Evolutionary conservation across 2,329 filamentous ascomycete genomes (phyloP), one percentile per base, ranked within the genome.

Genomic region (Tolypocladium inflatum): DNA sequence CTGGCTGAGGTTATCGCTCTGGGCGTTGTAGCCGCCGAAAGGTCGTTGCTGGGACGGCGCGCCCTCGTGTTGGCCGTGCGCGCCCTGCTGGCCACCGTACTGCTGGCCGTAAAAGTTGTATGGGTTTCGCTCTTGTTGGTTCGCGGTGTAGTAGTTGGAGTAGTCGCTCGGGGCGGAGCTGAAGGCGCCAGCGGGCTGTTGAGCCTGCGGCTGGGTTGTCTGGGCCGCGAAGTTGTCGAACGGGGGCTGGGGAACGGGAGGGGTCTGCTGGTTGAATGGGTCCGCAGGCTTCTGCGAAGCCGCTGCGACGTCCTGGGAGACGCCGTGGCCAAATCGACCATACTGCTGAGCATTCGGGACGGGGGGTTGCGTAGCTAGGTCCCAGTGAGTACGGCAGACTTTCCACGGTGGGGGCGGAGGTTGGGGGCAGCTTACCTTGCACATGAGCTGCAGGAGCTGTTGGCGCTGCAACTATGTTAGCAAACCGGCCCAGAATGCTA

Each of bases 271-370:
- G 65, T 81, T 84, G 70, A 96, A 97, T 0, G 90, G 84, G 70
- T 97, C 93, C 73, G 91, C 92, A 2, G 88, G 84, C 78, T 97
- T 97, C 73, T 91, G 88, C 23, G 82, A 77, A 50, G 84, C 75
- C 30, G 58, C 60, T 11, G 80, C 74, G 57, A 79, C 73, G 57
- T 91, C 88, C 58, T 85, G 86, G 39, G 80, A 72, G 57, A 78
- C 78, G 56, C 80, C 69, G 67, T 88, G 87, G 55, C 80, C 83
- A 67, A 87, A 92, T 58, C 89, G 86, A 59, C 83, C 84, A 66
- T 86, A 92, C 66, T 88, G 85, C 68, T 84, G 84, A 66, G 82
- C 80, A 67, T 78, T 80, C 60, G 78, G 78, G 60, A 77, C 78
- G 65, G 80, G 80, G 66, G 76, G 79, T 76, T 81, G 83, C 52